Conservation (phyloP, 2,329 filamentous ascomycete species). For the Penicillium sumatraense region DNA sequence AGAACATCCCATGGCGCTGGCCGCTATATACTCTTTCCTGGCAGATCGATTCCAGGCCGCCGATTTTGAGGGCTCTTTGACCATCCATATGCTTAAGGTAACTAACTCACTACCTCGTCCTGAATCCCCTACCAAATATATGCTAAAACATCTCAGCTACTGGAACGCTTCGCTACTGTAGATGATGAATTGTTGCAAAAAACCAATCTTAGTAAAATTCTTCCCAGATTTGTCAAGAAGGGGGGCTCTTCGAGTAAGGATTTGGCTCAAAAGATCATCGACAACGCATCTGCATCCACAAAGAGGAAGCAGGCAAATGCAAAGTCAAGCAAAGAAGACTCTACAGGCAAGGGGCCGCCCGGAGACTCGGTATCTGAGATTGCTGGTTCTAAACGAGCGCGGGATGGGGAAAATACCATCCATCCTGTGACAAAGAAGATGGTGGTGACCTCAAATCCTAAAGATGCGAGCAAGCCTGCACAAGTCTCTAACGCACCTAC, state of each 20-base stretch:
- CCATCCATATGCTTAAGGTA: constrained; percentile 53
- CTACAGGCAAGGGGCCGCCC: constrained; percentile 28
- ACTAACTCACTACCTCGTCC: constrained; percentile 8
- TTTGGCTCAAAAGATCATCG: constrained; percentile 59
- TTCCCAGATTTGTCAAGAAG: constrained; percentile 62
- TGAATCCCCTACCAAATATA: neutral
- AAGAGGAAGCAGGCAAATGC: constrained; percentile 47
- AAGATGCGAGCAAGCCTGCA: constrained; percentile 30
- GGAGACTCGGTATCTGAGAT: constrained; percentile 24
- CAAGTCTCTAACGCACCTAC: constrained; percentile 25
- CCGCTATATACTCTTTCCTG: constrained; percentile 54
- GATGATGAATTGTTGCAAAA: constrained; percentile 63
- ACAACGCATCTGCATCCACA: constrained; percentile 50
- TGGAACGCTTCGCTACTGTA: constrained; percentile 61
- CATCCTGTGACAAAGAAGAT: constrained; percentile 45
- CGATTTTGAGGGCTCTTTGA: constrained; percentile 52
- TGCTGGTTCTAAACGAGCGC: constrained; percentile 43
- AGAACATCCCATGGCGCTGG: constrained; percentile 53
- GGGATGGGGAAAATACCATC: constrained; percentile 43
- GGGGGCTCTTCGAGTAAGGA: constrained; percentile 61
- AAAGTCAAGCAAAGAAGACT: constrained; percentile 44
- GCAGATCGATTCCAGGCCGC: constrained; percentile 53
- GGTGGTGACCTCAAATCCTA: constrained; percentile 40
- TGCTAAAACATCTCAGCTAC: constrained; percentile 45
- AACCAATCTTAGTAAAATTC: constrained; percentile 63